These are phyloP conservation scores for Pseudocercospora fuligena DNA, from an alignment of 2,329 filamentous ascomycete genomes.

Conservation along the genomic window DNA sequence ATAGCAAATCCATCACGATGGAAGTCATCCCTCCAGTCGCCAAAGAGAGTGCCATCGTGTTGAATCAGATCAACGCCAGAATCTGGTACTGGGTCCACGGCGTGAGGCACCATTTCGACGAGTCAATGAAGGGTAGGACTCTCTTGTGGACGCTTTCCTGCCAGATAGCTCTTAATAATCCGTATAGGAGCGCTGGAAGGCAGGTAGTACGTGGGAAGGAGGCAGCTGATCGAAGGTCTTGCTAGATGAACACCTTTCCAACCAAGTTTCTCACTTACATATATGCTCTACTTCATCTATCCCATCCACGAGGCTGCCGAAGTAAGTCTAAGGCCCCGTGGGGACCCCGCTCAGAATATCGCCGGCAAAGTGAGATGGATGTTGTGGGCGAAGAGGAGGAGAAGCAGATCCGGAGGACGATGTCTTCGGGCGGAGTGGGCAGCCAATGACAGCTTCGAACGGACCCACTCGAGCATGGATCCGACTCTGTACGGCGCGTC, in stretches of 20 bases:
- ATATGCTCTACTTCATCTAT: too few relatives aligned
- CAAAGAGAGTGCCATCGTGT: slow-evolving; percentile 27
- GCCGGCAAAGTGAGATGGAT: not conserved
- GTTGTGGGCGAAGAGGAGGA: not conserved
- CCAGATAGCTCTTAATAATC: too few relatives aligned
- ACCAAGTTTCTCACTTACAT: too few relatives aligned
- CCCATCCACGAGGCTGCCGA: too few relatives aligned
- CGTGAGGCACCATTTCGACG: slow-evolving; percentile 25
- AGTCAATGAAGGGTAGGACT: too few relatives aligned
- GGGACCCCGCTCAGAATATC: not conserved
- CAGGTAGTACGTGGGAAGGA: too few relatives aligned
- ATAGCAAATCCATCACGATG: slow-evolving; percentile 39
- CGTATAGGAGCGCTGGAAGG: too few relatives aligned
- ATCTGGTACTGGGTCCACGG: slow-evolving; percentile 24
- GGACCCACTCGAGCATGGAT: not conserved
- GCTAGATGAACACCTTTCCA: too few relatives aligned
- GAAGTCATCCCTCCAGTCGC: slow-evolving; percentile 42
- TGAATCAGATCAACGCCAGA: slow-evolving; percentile 30
- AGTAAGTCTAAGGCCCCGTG: not conserved
- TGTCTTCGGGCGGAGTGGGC: slow-evolving; percentile 11
- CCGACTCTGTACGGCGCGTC: not conserved
- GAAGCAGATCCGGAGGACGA: not conserved
- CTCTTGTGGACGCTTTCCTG: too few relatives aligned
- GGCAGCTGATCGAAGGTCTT: too few relatives aligned
- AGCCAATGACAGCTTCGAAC: not conserved